These are phyloP conservation scores for Globisporangium nunn DNA, from an alignment of 352 stramenopile species.

Conservation along the genomic window DNA sequence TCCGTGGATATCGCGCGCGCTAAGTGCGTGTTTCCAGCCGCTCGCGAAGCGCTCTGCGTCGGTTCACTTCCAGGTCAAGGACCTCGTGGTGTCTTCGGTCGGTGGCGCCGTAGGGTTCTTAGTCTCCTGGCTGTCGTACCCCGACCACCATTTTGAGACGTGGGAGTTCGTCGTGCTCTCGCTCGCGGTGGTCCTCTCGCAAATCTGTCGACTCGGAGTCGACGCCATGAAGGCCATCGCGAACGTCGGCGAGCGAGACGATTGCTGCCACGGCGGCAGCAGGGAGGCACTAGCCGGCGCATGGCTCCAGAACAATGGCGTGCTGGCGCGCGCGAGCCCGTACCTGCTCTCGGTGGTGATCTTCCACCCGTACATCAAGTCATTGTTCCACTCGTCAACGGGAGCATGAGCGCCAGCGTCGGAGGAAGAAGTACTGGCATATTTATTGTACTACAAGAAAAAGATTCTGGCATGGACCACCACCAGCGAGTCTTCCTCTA, in stretches of 20 bases:
- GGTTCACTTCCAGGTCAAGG: constrained; percentile 1
- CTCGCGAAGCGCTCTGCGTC: background rate
- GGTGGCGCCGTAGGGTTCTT: constrained; percentile 14
- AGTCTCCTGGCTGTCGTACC: constrained; percentile 17
- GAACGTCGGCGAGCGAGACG: constrained; percentile 13
- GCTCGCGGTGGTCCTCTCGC: constrained; percentile 23
- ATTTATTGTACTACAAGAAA: too few species aligned
- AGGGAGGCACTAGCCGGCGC: background rate
- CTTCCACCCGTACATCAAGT: constrained; percentile 59
- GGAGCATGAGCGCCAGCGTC: background rate
- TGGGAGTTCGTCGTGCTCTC: constrained; percentile 32
- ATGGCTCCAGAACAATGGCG: constrained; percentile 35
- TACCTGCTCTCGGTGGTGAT: constrained; percentile 58
- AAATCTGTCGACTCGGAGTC: constrained; percentile 29
- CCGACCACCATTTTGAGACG: constrained; percentile 12
- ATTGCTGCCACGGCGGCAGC: constrained; percentile 3
- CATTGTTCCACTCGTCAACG: constrained; percentile 18
- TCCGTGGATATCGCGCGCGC: background rate
- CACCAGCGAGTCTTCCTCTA: too few species aligned
- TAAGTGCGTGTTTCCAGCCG: background rate
- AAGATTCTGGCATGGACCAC: too few species aligned
- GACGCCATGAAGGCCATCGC: constrained; percentile 37
- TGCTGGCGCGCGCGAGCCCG: constrained; percentile 45
- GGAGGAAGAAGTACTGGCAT: too few species aligned
- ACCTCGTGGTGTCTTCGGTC: constrained; percentile 18